Evolutionary conservation across 352 stramenopile genomes (phyloP).

Genomic region (Phytophthora megakarya): DNA sequence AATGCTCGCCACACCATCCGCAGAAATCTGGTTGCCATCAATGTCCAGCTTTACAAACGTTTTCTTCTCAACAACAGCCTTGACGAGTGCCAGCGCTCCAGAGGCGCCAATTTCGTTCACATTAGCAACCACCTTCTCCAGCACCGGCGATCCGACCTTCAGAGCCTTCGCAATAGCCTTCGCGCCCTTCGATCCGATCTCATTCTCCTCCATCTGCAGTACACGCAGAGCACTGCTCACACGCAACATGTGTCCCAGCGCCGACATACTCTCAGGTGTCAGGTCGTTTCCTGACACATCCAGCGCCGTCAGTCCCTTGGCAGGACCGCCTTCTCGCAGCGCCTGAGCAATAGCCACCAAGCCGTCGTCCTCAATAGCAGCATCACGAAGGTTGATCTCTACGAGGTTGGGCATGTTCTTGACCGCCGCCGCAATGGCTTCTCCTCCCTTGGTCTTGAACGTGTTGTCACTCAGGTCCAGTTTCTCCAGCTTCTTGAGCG

Average conservation of each 20-base stretch:
- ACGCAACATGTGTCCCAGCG: slow-evolving; percentile 51
- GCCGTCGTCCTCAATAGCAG: slow-evolving; percentile 90
- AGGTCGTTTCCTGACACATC: slow-evolving; percentile 96
- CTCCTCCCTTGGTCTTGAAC: slow-evolving; percentile 87
- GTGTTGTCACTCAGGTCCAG: slow-evolving; percentile 96
- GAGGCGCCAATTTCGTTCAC: slow-evolving; percentile 89
- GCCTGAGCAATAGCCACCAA: slow-evolving; percentile 82
- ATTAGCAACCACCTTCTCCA: slow-evolving; percentile 88
- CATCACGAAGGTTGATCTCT: slow-evolving; percentile 92
- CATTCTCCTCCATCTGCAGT: slow-evolving; percentile 93
- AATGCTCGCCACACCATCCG: slow-evolving; percentile 62
- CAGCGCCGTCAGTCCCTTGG: slow-evolving; percentile 62
- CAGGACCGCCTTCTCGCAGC: slow-evolving; percentile 50
- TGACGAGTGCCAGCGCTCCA: slow-evolving; percentile 84
- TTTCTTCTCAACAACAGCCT: slow-evolving; percentile 61
- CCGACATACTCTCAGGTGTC: slow-evolving; percentile 64
- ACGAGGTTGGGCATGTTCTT: slow-evolving; percentile 64
- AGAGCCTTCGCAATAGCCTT: slow-evolving; percentile 75
- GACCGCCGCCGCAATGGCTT: slow-evolving; percentile 88
- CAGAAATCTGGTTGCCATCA: slow-evolving; percentile 85
- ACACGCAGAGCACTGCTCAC: slow-evolving; percentile 66
- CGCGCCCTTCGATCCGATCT: slow-evolving; percentile 89
- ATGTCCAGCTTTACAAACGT: slow-evolving; percentile 64
- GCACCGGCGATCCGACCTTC: slow-evolving; percentile 41
- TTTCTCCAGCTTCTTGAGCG: slow-evolving; percentile 73